These are phyloP conservation scores for Staphylotrichum tortipilum DNA, from an alignment of 495 filamentous ascomycete genomes.

Conservation along the genomic window DNA sequence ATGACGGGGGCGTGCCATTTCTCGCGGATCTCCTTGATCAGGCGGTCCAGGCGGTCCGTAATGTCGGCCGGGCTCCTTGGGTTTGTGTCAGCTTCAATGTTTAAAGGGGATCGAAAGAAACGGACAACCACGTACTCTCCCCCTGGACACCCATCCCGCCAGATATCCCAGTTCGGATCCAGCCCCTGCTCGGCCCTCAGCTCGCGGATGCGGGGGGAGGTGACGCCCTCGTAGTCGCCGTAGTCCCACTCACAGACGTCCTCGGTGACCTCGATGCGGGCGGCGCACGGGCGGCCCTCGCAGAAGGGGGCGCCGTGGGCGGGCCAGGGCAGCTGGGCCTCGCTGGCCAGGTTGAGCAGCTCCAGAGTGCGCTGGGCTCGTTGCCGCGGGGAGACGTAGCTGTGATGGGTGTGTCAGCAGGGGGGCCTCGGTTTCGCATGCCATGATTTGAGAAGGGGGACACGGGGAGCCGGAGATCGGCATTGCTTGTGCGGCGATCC, in stretches of 20 bases:
- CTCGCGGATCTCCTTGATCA: conserved; percentile 64
- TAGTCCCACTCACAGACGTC: conserved; percentile 93
- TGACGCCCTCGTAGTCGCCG: conserved; percentile 89
- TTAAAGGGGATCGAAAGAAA: neutral
- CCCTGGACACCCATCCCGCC: conserved; percentile 68
- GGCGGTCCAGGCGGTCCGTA: conserved; percentile 55
- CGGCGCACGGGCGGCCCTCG: conserved; percentile 31
- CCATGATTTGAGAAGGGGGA: too few species aligned
- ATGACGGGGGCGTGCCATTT: conserved; percentile 49
- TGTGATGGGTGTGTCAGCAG: too few species aligned
- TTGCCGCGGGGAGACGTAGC: conserved; percentile 77
- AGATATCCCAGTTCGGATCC: conserved; percentile 65
- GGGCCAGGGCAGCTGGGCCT: conserved; percentile 39
- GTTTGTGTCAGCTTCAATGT: neutral
- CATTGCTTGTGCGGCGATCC: too few species aligned
- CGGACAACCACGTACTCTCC: conserved; percentile 44
- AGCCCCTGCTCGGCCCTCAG: conserved; percentile 51
- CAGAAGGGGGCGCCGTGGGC: conserved; percentile 27
- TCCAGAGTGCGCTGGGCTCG: conserved; percentile 84
- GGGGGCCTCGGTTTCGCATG: too few species aligned
- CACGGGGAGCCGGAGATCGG: too few species aligned
- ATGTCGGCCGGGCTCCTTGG: conserved; percentile 55
- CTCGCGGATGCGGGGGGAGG: conserved; percentile 58
- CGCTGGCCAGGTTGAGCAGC: conserved; percentile 56
- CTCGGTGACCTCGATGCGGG: conserved; percentile 58